phyloP scores from a whole-genome alignment of 116 monocot species.

The Phalaenopsis hybrid region DNA sequence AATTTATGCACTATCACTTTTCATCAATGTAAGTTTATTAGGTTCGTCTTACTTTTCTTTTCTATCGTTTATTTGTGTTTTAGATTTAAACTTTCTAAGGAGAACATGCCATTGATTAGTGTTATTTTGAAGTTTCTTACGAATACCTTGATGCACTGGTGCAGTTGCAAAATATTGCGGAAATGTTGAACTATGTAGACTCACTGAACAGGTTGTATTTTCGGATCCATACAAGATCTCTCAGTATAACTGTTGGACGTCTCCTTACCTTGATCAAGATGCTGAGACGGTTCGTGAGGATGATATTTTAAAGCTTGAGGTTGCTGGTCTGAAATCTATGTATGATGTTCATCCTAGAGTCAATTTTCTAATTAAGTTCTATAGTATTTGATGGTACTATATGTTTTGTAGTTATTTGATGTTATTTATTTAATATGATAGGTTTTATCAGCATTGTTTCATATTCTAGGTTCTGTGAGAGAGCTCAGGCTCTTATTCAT shows the following conservation, averaged over 20 bases:
- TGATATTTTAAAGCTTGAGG: conserved; percentile 65
- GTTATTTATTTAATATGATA: not conserved
- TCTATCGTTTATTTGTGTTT: not conserved
- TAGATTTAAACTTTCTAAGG: not conserved
- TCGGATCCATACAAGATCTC: conserved; percentile 73
- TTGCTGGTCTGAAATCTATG: conserved; percentile 86
- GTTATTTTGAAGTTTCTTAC: not conserved
- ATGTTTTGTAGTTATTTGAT: conserved; percentile 4
- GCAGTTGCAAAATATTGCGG: conserved; percentile 72
- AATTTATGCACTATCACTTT: too few species aligned
- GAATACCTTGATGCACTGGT: not conserved
- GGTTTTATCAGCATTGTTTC: not conserved
- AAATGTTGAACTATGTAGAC: conserved; percentile 87
- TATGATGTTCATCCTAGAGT: conserved; percentile 18
- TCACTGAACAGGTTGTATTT: conserved; percentile 91
- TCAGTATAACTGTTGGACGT: conserved; percentile 62
- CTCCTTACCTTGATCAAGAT: conserved; percentile 85
- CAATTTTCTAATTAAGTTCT: not conserved
- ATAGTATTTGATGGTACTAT: not conserved
- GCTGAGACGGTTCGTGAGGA: conserved; percentile 66
- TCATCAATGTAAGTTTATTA: not conserved
- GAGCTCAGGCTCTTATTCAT: conserved; percentile 91
- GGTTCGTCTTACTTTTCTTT: not conserved
- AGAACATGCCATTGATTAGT: not conserved
- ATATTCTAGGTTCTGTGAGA: conserved; percentile 84